These are phyloP conservation scores for Plasmodium fragile DNA, from an alignment of 169 alveolate species.

Conservation along the genomic window DNA sequence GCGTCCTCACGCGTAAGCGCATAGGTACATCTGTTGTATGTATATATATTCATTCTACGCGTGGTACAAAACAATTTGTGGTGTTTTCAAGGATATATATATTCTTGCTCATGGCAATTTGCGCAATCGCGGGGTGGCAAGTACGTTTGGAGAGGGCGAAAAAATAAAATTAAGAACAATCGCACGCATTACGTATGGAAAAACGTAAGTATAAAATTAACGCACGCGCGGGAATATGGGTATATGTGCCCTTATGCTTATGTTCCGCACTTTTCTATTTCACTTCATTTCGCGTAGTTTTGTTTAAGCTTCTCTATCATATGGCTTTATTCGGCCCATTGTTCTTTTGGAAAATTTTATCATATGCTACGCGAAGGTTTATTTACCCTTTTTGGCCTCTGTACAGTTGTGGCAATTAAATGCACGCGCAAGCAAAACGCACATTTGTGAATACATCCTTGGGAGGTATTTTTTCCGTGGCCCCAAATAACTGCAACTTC, in stretches of 20 bases:
- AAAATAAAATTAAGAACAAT: not conserved
- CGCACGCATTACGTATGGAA: not conserved
- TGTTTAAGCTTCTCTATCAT: not conserved
- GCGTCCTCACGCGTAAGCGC: not conserved
- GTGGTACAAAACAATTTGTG: not conserved
- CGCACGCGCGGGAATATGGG: not conserved
- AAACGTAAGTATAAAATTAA: not conserved
- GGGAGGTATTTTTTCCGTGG: not conserved
- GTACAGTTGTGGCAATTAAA: not conserved
- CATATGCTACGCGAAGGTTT: not conserved
- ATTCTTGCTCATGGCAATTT: not conserved
- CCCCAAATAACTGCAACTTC: not conserved
- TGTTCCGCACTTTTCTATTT: not conserved
- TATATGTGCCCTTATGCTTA: not conserved
- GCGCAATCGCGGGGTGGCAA: not conserved
- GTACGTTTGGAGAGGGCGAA: not conserved
- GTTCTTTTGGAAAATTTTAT: not conserved
- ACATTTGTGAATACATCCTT: not conserved
- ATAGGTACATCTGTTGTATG: not conserved
- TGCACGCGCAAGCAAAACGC: not conserved
- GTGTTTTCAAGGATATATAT: not conserved
- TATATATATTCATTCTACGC: not conserved
- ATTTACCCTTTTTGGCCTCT: not conserved
- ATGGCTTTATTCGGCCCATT: not conserved
- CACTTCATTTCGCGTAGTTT: not conserved